Conservation (phyloP, 2,329 filamentous ascomycete genomes). For the Penicillium expansum region DNA sequence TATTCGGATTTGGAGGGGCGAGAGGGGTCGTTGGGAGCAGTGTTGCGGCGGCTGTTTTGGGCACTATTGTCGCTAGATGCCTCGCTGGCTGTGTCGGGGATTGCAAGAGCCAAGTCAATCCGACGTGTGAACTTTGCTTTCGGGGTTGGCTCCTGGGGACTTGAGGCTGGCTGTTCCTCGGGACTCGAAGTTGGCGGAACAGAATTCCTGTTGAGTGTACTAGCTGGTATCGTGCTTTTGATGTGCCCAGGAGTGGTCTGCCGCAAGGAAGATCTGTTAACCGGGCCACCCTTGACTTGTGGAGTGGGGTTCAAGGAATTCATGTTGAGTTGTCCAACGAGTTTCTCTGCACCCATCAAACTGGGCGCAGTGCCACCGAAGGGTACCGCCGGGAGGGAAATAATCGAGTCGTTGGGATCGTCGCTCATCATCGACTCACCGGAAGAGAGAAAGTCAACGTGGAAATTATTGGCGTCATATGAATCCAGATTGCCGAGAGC, state of each 20-base stretch:
- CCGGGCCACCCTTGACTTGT: slow-evolving; percentile 27
- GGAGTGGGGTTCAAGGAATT: slow-evolving; percentile 41
- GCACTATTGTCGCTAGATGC: slow-evolving; percentile 28
- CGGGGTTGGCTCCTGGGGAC: slow-evolving; percentile 29
- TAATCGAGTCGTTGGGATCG: slow-evolving; percentile 37
- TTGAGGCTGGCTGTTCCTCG: slow-evolving; percentile 14
- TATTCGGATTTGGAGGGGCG: slow-evolving; percentile 18
- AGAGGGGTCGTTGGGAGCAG: neutral
- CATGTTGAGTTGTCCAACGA: slow-evolving; percentile 50
- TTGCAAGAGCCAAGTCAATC: slow-evolving; percentile 37
- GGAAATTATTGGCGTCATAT: slow-evolving; percentile 35
- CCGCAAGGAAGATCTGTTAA: slow-evolving; percentile 32
- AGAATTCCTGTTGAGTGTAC: slow-evolving; percentile 2
- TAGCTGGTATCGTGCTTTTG: slow-evolving; percentile 21
- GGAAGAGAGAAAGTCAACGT: slow-evolving; percentile 41
- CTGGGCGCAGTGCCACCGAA: slow-evolving; percentile 44
- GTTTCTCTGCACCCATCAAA: slow-evolving; percentile 48
- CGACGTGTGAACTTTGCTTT: slow-evolving; percentile 38
- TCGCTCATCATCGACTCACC: slow-evolving; percentile 43
- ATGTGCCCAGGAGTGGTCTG: slow-evolving; percentile 31
- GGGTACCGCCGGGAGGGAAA: slow-evolving; percentile 37
- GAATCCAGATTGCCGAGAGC: slow-evolving; percentile 39
- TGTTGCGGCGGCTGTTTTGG: slow-evolving; percentile 4
- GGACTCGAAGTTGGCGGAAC: slow-evolving; percentile 6
- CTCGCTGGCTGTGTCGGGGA: slow-evolving; percentile 41